These are phyloP conservation scores for Neofusicoccum umdonicola DNA, from an alignment of 2,329 filamentous ascomycete species.

Conservation along the genomic window DNA sequence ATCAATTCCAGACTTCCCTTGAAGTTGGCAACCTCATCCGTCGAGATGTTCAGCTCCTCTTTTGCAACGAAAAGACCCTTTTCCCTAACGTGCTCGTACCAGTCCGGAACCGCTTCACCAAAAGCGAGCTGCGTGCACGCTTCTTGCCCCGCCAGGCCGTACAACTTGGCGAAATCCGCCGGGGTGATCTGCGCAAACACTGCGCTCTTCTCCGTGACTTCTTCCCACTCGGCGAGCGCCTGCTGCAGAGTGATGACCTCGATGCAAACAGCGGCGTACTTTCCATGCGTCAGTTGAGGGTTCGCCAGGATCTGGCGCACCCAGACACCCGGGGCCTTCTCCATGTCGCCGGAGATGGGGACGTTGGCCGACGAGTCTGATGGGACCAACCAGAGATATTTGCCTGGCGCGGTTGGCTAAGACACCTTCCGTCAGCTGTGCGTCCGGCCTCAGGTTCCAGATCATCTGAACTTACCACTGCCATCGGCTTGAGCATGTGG, in stretches of 20 bases:
- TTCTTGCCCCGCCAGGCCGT: too few species aligned
- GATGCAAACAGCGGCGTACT: slow-evolving; percentile 27
- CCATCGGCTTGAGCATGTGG: slow-evolving; percentile 26
- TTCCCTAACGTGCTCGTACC: too few species aligned
- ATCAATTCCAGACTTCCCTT: too few species aligned
- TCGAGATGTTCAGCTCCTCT: too few species aligned
- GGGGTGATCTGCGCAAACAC: too few species aligned
- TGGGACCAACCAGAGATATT: slow-evolving; percentile 27
- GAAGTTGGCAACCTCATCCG: too few species aligned
- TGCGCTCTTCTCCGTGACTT: slow-evolving; percentile 26
- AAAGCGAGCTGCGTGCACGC: too few species aligned
- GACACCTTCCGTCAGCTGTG: not conserved
- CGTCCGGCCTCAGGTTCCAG: too few species aligned
- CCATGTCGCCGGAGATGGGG: slow-evolving; percentile 29
- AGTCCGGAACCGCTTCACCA: too few species aligned
- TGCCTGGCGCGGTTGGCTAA: slow-evolving; percentile 20
- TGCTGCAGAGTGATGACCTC: slow-evolving; percentile 29
- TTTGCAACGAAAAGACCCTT: too few species aligned
- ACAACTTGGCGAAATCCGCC: too few species aligned
- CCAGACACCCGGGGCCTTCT: slow-evolving; percentile 29
- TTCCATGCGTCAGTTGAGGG: slow-evolving; percentile 22
- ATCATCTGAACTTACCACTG: slow-evolving; percentile 21
- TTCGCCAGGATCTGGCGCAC: slow-evolving; percentile 27
- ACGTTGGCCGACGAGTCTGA: slow-evolving; percentile 25
- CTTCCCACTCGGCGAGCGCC: slow-evolving; percentile 28